A percentile compares a stretch with the other conserved stretches of the same genome.
Conservation (phyloP, 192 early-diverging fungal species). For the Paraglomus occultum region DNA sequence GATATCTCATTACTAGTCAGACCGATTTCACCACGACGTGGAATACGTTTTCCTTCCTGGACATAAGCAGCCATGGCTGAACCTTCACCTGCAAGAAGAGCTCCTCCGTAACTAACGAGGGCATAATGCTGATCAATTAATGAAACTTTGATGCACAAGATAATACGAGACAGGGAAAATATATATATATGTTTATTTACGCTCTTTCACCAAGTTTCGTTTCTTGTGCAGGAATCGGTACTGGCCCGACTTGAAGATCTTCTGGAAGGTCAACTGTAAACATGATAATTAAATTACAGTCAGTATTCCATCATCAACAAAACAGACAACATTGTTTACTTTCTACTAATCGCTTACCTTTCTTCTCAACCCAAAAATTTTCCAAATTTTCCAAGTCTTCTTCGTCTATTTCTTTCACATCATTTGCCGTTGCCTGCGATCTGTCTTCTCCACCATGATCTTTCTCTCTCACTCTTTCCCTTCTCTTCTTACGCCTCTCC, state of each 20-base stretch:
- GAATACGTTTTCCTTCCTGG: conserved; percentile 91
- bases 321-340: neutral
- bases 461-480: neutral
- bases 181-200: no score
- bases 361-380: conserved; percentile 63
- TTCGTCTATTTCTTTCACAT: conserved; percentile 13
- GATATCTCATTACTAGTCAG: conserved; percentile 81
- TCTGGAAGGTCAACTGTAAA: conserved; percentile 53
- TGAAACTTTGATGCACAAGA: neutral
- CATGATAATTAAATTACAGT: neutral
- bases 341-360: conserved; percentile 30
- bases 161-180: neutral
- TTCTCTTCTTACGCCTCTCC: neutral
- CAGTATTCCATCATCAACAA: neutral
- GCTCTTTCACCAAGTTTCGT: conserved; percentile 61
- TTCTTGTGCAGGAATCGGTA: conserved; percentile 58
- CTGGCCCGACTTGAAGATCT: conserved; percentile 68
- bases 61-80: conserved; percentile 88
- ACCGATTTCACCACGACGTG: conserved; percentile 96
- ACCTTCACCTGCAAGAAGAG: conserved; percentile 86
- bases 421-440: neutral
- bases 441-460: neutral
- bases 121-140: conserved; percentile 31
- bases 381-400: conserved; percentile 18
- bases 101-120: conserved; percentile 65